Conservation (phyloP, 1,284 basidiomycete species). For the Boletus sp. region DNA sequence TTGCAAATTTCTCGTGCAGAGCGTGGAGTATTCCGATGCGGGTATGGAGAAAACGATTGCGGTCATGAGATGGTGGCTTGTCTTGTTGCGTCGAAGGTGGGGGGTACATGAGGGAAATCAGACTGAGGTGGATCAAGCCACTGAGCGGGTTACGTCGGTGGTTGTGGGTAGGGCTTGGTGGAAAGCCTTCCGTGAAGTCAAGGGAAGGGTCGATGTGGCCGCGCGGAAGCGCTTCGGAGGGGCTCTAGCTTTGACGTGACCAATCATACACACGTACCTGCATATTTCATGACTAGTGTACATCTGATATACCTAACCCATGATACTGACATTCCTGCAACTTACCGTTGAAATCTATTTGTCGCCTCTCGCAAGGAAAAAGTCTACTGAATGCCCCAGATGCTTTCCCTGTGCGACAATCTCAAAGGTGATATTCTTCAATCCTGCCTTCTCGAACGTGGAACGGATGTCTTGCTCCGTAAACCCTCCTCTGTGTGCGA, state of each 20-base stretch:
- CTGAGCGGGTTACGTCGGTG: slow-evolving; percentile 33
- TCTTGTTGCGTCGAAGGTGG: slow-evolving; percentile 58
- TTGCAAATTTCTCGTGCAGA: slow-evolving; percentile 62
- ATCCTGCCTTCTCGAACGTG: slow-evolving; percentile 46
- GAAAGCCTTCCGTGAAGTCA: slow-evolving; percentile 64
- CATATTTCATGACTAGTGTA: too few relatives aligned
- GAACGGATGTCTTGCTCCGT: slow-evolving; percentile 41
- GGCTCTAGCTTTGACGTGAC: slow-evolving; percentile 40
- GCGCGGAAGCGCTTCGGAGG: slow-evolving; percentile 66
- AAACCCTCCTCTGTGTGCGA: slow-evolving; percentile 53
- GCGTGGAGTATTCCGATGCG: slow-evolving; percentile 57
- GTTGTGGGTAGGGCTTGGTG: slow-evolving; percentile 68
- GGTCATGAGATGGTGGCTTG: slow-evolving; percentile 77
- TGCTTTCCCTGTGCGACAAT: slow-evolving; percentile 33
- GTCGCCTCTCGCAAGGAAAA: slow-evolving; percentile 52
- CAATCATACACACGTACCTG: background rate
- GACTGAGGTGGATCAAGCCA: slow-evolving; percentile 29
- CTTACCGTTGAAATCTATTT: slow-evolving; percentile 5
- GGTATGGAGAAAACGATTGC: slow-evolving; percentile 65
- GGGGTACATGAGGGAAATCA: slow-evolving; percentile 47
- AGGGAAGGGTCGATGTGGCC: slow-evolving; percentile 56
- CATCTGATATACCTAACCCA: background rate
- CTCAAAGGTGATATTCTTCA: slow-evolving; percentile 41
- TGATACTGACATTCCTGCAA: background rate
- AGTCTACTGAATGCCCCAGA: slow-evolving; percentile 33